Base-by-base conservation (phyloP, 2,329 filamentous ascomycete genomes). In the Tolypocladium endophyticum region DNA sequence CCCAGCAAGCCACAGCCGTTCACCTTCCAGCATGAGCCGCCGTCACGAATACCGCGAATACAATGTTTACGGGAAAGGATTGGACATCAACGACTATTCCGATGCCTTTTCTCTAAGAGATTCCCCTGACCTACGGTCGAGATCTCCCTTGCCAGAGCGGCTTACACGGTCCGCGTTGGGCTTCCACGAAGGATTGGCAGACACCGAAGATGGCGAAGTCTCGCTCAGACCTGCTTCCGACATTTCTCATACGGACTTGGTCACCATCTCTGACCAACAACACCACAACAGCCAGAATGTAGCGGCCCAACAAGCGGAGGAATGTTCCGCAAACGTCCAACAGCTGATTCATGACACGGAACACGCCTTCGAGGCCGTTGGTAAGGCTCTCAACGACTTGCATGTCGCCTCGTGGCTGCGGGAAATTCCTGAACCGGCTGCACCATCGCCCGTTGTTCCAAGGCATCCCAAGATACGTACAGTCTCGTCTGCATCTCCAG, bases 281-380 rank as follows among this genome's bases (percentile, higher is more conserved):
- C 5, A n/a, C n/a, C n/a, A 47, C 18, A 8, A 28, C n/a, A 25
- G 23, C 25, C 20, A 25, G 16, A 41, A 16, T 14, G 16, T 35
- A 35, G 7, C 38, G 14, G 20, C 30, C 28, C 54, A 55, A 45
- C 35, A 28, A 36, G 56, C 60, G 61, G 64, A 63, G 41, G 61
- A 61, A 45, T 66, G 72, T 64, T 73, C 72, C 16, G 70, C 75
- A 45, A 74, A 74, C 60, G 70, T 79, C 3, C 73, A 77, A 58
- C 71, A 77, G 62, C 72, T 83, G 62, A 78, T 81, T 55, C 70
- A 72, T 61, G 76, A 82, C 64, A 76, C 79, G 4, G 79, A 83
- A 61, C 73, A 78, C 60, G 78, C 80, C 35, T 82, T 82, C 68
- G 73, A 75, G 66, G 73, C 75, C 16, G 74, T 79, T 30, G 76